Evolutionary conservation across 305 asterid species (phyloP).

Genomic region (Fraxinus dipetala): DNA sequence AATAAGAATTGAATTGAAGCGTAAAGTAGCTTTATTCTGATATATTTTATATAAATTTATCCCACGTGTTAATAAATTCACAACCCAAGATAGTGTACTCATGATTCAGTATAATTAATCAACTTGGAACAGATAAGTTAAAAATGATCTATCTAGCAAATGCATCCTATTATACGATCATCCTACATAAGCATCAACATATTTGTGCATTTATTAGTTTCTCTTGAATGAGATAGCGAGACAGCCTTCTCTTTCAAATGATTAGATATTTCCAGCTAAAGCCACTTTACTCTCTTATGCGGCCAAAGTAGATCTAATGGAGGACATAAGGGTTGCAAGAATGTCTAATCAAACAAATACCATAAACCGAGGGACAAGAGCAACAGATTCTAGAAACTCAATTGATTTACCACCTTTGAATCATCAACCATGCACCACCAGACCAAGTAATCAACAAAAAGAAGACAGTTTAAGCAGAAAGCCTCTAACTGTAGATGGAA

Average conservation of each 20-base stretch:
- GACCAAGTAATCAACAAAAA: constrained; percentile 17
- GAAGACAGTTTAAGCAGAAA: constrained; percentile 15
- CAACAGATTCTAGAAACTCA: neutral
- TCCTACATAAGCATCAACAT: neutral
- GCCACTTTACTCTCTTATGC: neutral
- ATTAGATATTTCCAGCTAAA: neutral
- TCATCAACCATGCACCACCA: constrained; percentile 5
- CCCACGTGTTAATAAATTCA: neutral
- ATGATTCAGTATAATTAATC: neutral
- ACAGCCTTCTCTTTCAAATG: neutral
- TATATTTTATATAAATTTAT: neutral
- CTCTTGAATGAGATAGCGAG: neutral
- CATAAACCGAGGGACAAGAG: neutral
- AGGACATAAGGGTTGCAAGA: neutral
- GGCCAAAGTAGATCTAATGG: neutral
- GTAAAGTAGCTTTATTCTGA: neutral
- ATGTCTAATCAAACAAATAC: neutral
- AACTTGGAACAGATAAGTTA: neutral
- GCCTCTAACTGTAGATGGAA: neutral
- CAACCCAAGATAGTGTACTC: neutral
- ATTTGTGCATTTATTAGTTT: neutral
- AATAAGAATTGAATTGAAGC: neutral
- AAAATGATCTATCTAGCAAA: neutral
- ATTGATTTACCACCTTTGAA: neutral
- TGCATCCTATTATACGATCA: neutral